Evolutionary conservation across 176 grass and related monocot species (phyloP).

Genomic region (Aegilops umbellulata): DNA sequence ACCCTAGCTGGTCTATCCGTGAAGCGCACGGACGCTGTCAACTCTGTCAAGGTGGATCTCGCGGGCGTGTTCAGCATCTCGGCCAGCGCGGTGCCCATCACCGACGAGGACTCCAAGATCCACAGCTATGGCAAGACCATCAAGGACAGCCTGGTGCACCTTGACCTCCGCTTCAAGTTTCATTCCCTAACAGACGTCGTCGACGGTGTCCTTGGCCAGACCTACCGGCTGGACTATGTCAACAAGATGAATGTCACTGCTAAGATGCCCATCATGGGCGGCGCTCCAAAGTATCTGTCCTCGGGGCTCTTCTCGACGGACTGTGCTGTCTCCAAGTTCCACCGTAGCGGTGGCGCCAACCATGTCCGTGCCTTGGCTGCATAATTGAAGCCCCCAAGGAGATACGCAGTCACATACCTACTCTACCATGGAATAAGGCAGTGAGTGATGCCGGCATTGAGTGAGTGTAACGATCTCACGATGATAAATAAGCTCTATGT

Average conservation of each 20-base stretch:
- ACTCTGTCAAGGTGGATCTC: constrained; percentile 50
- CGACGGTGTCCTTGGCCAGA: constrained; percentile 36
- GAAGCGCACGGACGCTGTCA: constrained; percentile 14
- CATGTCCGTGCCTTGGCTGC: background rate
- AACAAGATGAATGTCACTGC: constrained; percentile 27
- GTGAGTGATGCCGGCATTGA: too few species aligned
- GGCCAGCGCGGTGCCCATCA: constrained; percentile 51
- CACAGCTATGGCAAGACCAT: constrained; percentile 45
- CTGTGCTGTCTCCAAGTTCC: constrained; percentile 28
- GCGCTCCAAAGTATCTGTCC: constrained; percentile 11
- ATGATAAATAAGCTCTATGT: too few species aligned
- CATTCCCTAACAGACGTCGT: constrained; percentile 39
- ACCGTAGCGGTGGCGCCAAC: background rate
- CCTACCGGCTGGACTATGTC: constrained; percentile 10
- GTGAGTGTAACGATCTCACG: too few species aligned
- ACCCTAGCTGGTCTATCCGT: background rate
- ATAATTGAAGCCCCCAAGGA: background rate
- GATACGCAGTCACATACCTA: background rate
- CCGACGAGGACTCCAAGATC: constrained; percentile 45
- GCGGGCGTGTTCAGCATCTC: constrained; percentile 54
- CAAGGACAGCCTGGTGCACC: constrained; percentile 52
- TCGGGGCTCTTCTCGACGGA: constrained; percentile 15
- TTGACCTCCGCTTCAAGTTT: constrained; percentile 66
- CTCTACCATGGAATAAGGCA: too few species aligned
- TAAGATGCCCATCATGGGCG: constrained; percentile 37